phyloP scores from a whole-genome alignment of 352 stramenopile genomes.

The Pythium pyrilobum region DNA sequence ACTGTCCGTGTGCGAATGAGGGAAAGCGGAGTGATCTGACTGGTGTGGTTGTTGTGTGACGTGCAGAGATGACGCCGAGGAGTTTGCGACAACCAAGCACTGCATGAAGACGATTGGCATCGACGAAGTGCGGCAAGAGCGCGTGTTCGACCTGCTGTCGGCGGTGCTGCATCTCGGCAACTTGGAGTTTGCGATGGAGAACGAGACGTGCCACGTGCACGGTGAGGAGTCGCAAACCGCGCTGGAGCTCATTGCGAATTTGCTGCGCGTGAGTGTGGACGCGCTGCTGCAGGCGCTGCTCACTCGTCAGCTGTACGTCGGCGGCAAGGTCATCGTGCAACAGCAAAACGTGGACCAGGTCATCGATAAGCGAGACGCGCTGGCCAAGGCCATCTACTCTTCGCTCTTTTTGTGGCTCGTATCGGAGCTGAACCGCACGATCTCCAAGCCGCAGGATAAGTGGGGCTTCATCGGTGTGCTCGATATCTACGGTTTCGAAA shows the following conservation, averaged over 20 bases:
- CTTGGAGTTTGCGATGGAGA: constrained; percentile 79
- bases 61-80: constrained; percentile 59
- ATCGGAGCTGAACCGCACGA: constrained; percentile 86
- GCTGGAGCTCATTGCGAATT: constrained; percentile 58
- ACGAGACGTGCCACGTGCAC: constrained; percentile 66
- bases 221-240: constrained; percentile 38
- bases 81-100: constrained; percentile 79
- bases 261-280: constrained; percentile 76
- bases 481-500: constrained; percentile 98
- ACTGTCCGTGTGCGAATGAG: too few species aligned
- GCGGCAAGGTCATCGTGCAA: constrained; percentile 87
- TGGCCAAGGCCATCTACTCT: constrained; percentile 93
- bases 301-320: constrained; percentile 82
- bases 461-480: constrained; percentile 94
- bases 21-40: too few species aligned
- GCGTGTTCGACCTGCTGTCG: constrained; percentile 84
- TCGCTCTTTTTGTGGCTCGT: constrained; percentile 91
- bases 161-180: constrained; percentile 87
- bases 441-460: constrained; percentile 73
- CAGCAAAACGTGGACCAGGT: constrained; percentile 86
- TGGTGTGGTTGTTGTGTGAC: neutral
- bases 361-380: constrained; percentile 81
- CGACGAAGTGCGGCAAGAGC: constrained; percentile 62
- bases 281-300: constrained; percentile 68
- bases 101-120: constrained; percentile 90